phyloP scores from a whole-genome alignment of 768 basidiomycete species.

The Postia placenta region DNA sequence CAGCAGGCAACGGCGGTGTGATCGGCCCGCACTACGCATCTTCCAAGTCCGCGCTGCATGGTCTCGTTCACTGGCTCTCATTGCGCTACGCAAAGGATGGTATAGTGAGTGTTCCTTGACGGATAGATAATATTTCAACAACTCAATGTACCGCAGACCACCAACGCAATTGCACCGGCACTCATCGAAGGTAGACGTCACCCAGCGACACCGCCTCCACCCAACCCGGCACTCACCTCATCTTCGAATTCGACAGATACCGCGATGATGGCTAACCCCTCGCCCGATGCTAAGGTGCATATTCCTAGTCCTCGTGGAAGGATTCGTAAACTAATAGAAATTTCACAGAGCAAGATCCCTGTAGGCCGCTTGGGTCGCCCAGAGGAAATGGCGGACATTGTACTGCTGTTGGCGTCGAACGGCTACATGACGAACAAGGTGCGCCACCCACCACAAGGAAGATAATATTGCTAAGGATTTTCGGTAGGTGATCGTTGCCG shows the following conservation, averaged over 20 bases:
- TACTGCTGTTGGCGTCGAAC: constrained; percentile 44
- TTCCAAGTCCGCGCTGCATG: constrained; percentile 49
- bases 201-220: not conserved
- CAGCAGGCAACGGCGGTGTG: constrained; percentile 41
- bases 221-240: not conserved
- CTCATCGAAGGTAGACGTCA: constrained; percentile 35
- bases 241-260: constrained; percentile 29
- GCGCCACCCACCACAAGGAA: constrained; percentile 3
- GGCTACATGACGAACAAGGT: constrained; percentile 57
- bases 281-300: constrained; percentile 29
- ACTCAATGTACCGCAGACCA: constrained; percentile 31
- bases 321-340: not conserved
- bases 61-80: constrained; percentile 50
- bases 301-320: not conserved
- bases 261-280: constrained; percentile 39
- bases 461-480: not conserved
- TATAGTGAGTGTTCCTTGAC: constrained; percentile 33
- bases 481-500: constrained; percentile 38
- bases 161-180: constrained; percentile 48
- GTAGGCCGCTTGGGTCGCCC: constrained; percentile 46
- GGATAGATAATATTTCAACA: not conserved
- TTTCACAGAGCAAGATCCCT: constrained; percentile 37
- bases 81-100: constrained; percentile 43
- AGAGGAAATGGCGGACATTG: constrained; percentile 45
- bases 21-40: constrained; percentile 54